Evolutionary conservation across 208 protist genomes (phyloP).

Genomic region (Histomonas meleagridis): DNA sequence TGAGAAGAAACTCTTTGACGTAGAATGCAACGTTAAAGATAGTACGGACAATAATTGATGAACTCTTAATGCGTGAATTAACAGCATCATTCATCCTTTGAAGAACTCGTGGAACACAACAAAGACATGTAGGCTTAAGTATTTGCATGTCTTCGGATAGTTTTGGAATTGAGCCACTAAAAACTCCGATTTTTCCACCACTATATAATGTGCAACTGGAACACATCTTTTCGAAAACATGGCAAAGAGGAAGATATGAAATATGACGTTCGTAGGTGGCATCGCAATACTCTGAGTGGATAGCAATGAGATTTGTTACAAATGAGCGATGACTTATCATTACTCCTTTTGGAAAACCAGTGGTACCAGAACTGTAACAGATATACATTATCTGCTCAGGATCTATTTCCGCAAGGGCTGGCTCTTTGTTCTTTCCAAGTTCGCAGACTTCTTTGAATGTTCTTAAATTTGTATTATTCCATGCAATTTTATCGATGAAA

Average conservation of each 20-base stretch:
- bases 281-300: background rate
- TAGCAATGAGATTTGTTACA: background rate
- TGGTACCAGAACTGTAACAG: slow-evolving; percentile 2
- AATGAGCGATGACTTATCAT: background rate
- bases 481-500: background rate
- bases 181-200: background rate
- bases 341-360: slow-evolving; percentile 15
- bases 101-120: slow-evolving; percentile 50
- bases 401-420: background rate
- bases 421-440: background rate
- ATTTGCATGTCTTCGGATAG: background rate
- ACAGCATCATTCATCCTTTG: slow-evolving; percentile 58
- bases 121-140: background rate
- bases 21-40: background rate
- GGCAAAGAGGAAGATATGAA: slow-evolving; percentile 64
- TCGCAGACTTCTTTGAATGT: background rate
- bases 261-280: slow-evolving; percentile 43
- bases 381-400: background rate
- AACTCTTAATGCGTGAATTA: slow-evolving; percentile 49
- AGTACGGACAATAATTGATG: background rate
- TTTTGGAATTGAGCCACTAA: background rate
- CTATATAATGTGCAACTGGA: background rate
- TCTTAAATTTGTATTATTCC: no score
- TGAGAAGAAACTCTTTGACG: background rate
- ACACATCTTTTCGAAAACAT: slow-evolving; percentile 60